Evolutionary conservation across 345 rosid genomes (phyloP).

Genomic region (Jatropha curcas): DNA sequence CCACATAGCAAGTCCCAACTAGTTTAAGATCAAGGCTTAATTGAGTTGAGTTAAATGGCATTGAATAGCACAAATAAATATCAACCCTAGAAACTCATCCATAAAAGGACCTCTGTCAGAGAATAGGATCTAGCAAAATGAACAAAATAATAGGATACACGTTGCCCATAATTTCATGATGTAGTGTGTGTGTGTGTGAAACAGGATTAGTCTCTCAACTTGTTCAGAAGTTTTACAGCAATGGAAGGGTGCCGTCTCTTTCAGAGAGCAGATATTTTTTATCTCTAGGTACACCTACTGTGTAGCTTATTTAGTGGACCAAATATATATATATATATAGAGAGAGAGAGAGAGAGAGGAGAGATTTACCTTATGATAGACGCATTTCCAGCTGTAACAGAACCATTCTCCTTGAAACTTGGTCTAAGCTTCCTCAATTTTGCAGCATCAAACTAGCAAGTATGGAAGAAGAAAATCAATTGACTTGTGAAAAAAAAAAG

Average conservation of each 20-base stretch:
- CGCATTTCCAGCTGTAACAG: constrained; percentile 39
- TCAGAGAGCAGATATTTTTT: background rate
- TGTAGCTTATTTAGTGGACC: background rate
- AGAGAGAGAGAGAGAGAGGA: constrained; percentile 7
- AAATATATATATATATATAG: background rate
- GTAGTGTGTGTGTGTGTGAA: too few species aligned
- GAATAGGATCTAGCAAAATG: background rate
- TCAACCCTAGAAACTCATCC: background rate
- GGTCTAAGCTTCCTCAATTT: constrained; percentile 31
- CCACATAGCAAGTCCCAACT: background rate
- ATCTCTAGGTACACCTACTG: background rate
- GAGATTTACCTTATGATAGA: constrained; percentile 32
- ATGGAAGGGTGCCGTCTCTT: background rate
- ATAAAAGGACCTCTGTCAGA: background rate
- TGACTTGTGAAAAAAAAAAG: background rate
- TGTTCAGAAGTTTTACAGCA: background rate
- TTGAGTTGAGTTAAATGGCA: background rate
- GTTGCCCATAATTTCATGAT: background rate
- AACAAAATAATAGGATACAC: background rate
- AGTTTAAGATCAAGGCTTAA: background rate
- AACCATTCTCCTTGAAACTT: constrained; percentile 25
- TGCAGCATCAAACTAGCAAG: constrained; percentile 32
- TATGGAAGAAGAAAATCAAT: background rate
- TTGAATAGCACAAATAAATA: background rate
- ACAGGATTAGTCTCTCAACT: background rate